Evolutionary conservation across 73 alveolate genomes (phyloP).

Genomic region (Paramecium biaurelia): DNA sequence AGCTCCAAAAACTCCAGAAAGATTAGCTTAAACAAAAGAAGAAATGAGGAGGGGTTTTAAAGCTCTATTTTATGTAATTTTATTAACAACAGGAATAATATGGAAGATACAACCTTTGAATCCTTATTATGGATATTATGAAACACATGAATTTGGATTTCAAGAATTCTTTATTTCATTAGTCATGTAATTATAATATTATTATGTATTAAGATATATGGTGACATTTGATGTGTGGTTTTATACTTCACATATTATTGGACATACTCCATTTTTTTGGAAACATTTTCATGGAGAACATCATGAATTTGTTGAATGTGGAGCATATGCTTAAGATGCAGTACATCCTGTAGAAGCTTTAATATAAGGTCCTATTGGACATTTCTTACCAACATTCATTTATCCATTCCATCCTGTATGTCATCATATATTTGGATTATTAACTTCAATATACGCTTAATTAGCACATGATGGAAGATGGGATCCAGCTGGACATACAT

Average conservation of each 20-base stretch:
- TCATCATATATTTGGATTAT: constrained; percentile 48
- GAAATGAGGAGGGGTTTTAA: constrained; percentile 38
- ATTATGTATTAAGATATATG: constrained; percentile 24
- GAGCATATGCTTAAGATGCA: constrained; percentile 63
- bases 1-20: background rate
- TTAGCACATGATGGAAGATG: constrained; percentile 65
- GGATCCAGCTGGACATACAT: constrained; percentile 56
- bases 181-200: background rate
- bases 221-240: constrained; percentile 59
- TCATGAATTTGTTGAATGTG: constrained; percentile 50
- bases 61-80: constrained; percentile 50
- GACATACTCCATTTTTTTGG: constrained; percentile 57
- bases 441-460: constrained; percentile 43
- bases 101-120: constrained; percentile 32
- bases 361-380: constrained; percentile 59
- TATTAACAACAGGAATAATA: constrained; percentile 4
- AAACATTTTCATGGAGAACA: constrained; percentile 51
- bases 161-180: constrained; percentile 28
- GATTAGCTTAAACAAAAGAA: background rate
- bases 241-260: constrained; percentile 22
- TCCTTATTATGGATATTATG: constrained; percentile 60
- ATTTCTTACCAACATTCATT: constrained; percentile 42
- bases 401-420: constrained; percentile 56
- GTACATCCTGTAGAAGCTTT: constrained; percentile 62
- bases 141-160: constrained; percentile 20